A percentile compares a stretch with the other conserved stretches of the same genome.
These are phyloP conservation scores for Malus hybrid DNA, from an alignment of 331 rosid genomes.

Conservation along the genomic window DNA sequence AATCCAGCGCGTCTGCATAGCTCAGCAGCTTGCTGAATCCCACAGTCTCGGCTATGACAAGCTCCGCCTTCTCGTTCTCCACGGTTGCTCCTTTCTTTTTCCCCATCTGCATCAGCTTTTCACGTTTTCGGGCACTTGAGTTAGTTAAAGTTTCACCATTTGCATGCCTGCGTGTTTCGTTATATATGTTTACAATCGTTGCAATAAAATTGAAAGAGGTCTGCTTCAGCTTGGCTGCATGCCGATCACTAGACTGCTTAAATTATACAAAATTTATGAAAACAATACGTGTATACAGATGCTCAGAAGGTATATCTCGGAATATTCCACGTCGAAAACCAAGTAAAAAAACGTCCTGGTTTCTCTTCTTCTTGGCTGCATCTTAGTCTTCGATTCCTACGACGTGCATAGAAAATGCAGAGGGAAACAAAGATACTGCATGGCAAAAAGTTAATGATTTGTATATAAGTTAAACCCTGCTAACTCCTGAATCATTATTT, in stretches of 20 bases:
- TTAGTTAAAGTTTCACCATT: background rate
- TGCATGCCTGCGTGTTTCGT: background rate
- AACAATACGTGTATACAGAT: background rate
- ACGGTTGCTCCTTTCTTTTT: background rate
- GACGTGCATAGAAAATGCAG: background rate
- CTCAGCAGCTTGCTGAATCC: conserved; percentile 46
- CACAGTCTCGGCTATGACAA: background rate
- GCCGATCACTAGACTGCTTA: too few species aligned
- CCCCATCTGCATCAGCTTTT: background rate
- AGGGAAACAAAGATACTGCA: background rate
- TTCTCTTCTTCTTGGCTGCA: background rate
- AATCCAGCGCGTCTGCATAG: conserved; percentile 61
- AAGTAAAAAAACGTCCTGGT: background rate
- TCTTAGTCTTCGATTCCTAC: background rate
- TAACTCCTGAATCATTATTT: background rate
- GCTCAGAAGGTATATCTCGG: background rate
- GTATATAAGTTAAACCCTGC: background rate
- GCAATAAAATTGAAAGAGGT: too few species aligned
- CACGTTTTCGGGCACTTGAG: background rate
- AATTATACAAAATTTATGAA: background rate
- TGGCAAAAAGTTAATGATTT: background rate
- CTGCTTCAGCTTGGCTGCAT: too few species aligned
- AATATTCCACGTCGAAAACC: background rate
- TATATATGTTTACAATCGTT: background rate
- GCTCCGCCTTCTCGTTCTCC: background rate